Base-by-base conservation (phyloP, 371 early-diverging fungal species). In the Syncephalastrum monosporum region DNA sequence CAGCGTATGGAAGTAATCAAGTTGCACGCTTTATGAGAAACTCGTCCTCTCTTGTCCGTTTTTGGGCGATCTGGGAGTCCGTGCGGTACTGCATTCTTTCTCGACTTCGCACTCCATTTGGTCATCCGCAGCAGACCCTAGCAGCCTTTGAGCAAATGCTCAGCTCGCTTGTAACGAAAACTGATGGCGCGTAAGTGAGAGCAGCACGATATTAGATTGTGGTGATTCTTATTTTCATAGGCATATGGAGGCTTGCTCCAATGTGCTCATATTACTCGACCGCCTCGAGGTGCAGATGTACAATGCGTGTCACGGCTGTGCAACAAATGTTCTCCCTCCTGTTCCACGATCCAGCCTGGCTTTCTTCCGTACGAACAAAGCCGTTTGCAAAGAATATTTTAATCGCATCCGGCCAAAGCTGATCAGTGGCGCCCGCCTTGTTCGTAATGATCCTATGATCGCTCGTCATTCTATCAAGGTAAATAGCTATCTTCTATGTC, bases 51-150 rank as follows among this genome's bases (percentile, higher is more conserved):
- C 55, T 85, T 10, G 59, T 89, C 25, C 64, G 61, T 17, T 89
- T 81, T 55, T 93, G 93, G 93, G 82, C 80, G 0, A 65, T 86
- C 41, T 91, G 92, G 92, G 92, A 93, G 64, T 71, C 79, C 3
- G 82, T 90, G 8, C 81, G 92, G 29, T 91, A 85, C 58, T 90
- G 89, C 55, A 79, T 91, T 25, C 52, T 88, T 10, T 81, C 90
- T 12, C 69, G 90, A 47, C 64, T 91, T 53, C 74, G 89, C 13
- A 91, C 91, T 4, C 89, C 91, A 0, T 85, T 88, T 64, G 91
- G 93, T 15, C 81, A 83, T 2, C 90, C 92, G 3, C 82, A 83
- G 43, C 89, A 90, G 78, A 88, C 91, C 2, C 79, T 91, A 53
- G 88, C 85, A 19, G 82, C 86, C 0, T 71, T 92, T 46, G 90